phyloP scores from a whole-genome alignment of 2,329 filamentous ascomycete species.

The Plenodomus tracheiphilus region DNA sequence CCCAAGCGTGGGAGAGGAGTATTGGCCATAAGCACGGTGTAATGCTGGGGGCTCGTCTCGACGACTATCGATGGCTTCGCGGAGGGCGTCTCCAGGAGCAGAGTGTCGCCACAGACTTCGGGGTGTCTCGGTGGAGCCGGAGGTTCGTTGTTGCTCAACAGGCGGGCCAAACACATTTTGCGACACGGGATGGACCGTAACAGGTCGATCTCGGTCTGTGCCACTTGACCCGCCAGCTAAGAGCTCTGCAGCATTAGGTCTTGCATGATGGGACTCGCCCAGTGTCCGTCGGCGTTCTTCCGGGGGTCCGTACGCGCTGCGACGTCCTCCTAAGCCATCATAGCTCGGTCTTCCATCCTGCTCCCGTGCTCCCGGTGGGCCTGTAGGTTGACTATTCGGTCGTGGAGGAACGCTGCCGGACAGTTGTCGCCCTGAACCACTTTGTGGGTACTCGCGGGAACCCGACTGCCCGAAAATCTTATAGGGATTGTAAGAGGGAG shows the following conservation, averaged over 20 bases:
- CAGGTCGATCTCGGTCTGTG: slow-evolving; percentile 37
- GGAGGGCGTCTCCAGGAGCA: slow-evolving; percentile 25
- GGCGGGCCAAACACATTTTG: slow-evolving; percentile 45
- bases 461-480: slow-evolving; percentile 36
- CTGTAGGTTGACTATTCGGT: slow-evolving; percentile 46
- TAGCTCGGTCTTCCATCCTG: slow-evolving; percentile 27
- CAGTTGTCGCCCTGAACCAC: slow-evolving; percentile 30
- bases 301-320: slow-evolving; percentile 29
- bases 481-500: slow-evolving; percentile 37
- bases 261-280: slow-evolving; percentile 39
- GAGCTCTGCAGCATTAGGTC: slow-evolving; percentile 39
- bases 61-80: slow-evolving; percentile 31
- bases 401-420: slow-evolving; percentile 39
- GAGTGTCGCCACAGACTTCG: slow-evolving; percentile 39
- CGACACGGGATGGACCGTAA: slow-evolving; percentile 45
- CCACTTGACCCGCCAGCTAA: slow-evolving; percentile 23
- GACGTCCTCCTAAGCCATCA: slow-evolving; percentile 29
- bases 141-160: slow-evolving; percentile 24
- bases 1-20: slow-evolving; percentile 27
- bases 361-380: slow-evolving; percentile 26
- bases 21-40: slow-evolving; percentile 38
- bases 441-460: slow-evolving; percentile 37
- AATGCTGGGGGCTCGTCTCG: slow-evolving; percentile 35
- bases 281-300: slow-evolving; percentile 42
- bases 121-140: slow-evolving; percentile 23